Evolutionary conservation across 306 rosid genomes (phyloP).

Genomic region (Cucumis hystrix): DNA sequence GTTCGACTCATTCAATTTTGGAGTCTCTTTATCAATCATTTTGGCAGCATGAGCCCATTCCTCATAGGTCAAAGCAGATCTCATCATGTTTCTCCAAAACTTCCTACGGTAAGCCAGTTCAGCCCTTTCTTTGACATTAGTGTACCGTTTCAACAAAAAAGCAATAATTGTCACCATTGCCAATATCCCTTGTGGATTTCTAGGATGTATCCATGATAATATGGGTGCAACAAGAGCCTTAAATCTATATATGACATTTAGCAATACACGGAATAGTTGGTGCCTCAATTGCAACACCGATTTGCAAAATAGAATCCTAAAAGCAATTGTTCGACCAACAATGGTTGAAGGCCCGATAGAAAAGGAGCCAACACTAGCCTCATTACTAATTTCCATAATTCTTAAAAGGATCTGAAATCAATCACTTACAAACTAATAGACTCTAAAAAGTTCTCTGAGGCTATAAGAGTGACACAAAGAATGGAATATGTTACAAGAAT

Average conservation of each 20-base stretch:
- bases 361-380: conserved; percentile 70
- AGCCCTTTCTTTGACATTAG: conserved; percentile 64
- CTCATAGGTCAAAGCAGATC: conserved; percentile 80
- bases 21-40: conserved; percentile 91
- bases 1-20: conserved; percentile 71
- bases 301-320: conserved; percentile 67
- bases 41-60: conserved; percentile 99
- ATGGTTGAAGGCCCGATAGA: conserved; percentile 82
- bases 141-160: conserved; percentile 63
- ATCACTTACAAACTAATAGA: background rate
- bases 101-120: conserved; percentile 91
- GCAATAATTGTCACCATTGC: conserved; percentile 82
- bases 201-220: conserved; percentile 68
- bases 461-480: background rate
- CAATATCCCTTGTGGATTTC: conserved; percentile 87
- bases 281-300: conserved; percentile 61
- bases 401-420: background rate
- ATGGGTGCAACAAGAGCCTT: conserved; percentile 35
- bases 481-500: background rate
- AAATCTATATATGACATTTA: conserved; percentile 31
- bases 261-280: conserved; percentile 29
- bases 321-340: conserved; percentile 70
- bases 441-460: background rate
- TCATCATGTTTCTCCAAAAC: conserved; percentile 95
- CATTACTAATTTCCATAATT: conserved; percentile 81